Base-by-base conservation (phyloP, 768 basidiomycete species). In the Mycena capillaripes region DNA sequence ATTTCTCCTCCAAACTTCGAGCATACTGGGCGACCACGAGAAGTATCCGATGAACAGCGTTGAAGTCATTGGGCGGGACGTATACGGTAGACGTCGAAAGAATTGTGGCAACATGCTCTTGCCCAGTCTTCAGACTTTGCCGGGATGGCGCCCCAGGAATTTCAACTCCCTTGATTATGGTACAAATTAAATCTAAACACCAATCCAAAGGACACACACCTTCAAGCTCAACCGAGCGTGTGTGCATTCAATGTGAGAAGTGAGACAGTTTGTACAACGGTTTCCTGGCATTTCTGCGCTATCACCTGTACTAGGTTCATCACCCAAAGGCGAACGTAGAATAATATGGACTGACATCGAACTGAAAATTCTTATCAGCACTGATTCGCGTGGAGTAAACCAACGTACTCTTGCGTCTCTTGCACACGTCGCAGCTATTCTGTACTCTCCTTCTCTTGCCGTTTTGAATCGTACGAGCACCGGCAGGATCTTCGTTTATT, bases 11-110 rank as follows among this genome's bases (percentile, higher is more conserved):
- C 6, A 69, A 32, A 48, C 25, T 46, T 48, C 68, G 68, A 17
- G 68, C 68, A 38, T 69, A 69, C 21, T 32, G 52, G 4, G 68
- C 60, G 21, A 69, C 53, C 27, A 32, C 29, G 16, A 69, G 53
- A 12, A 69, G 53, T 5, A 69, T 55, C 63, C 21, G 30, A 46
- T 56, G 60, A 14, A 21, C 25, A 16, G 25, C 21, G 7, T 23
- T 19, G 12, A 38, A 59, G 17, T 69, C 61, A 40, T 55, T 46
- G 2, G 60, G 38, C 0, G 68, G 68, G 7, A 69, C 44, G 30
- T 69, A 69, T n/a, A 63, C 60, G 5, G 40, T 57, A 17, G 68
- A 34, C 1, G 61, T 57, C 2, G 68, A 69, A 16, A 63, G 56
- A 44, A 69, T 69, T 2, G 30, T n/a, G 3, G 52, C 68, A 9